These are phyloP conservation scores for Aspergillus sclerotioniger DNA, from an alignment of 495 filamentous ascomycete genomes.

Conservation along the genomic window DNA sequence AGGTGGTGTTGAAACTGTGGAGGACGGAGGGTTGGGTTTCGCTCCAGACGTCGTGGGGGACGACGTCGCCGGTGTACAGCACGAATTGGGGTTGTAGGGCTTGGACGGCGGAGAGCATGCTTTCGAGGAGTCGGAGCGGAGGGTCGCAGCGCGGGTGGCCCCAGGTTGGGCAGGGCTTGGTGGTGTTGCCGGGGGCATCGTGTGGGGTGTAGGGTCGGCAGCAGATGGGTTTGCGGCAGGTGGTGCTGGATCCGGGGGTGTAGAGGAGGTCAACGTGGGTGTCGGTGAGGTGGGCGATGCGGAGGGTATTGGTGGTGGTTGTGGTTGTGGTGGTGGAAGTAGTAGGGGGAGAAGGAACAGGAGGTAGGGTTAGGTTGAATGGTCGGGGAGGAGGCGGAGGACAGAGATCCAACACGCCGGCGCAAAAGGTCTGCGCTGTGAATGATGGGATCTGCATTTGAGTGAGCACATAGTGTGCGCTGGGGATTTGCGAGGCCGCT, in stretches of 20 bases:
- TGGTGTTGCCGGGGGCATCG: constrained; percentile 41
- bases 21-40: constrained; percentile 37
- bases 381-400: constrained; percentile 41
- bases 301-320: constrained; percentile 25
- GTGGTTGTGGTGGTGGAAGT: constrained; percentile 8
- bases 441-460: constrained; percentile 44
- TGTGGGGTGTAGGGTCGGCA: constrained; percentile 46
- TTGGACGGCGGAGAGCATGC: constrained; percentile 50
- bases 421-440: constrained; percentile 49
- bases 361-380: constrained; percentile 44
- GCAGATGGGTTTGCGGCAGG: constrained; percentile 57
- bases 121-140: constrained; percentile 48
- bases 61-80: constrained; percentile 33
- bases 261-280: constrained; percentile 55
- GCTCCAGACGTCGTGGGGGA: constrained; percentile 31
- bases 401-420: constrained; percentile 49
- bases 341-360: constrained; percentile 47
- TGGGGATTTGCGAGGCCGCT: constrained; percentile 48
- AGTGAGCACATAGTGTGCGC: constrained; percentile 45
- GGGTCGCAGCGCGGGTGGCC: constrained; percentile 53
- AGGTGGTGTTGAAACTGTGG: constrained; percentile 42
- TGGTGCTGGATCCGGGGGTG: constrained; percentile 46
- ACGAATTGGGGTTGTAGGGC: constrained; percentile 27
- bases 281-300: constrained; percentile 56
- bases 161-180: constrained; percentile 44